Evolutionary conservation across 169 alveolate genomes (phyloP).

Genomic region (Plasmodium ovale): DNA sequence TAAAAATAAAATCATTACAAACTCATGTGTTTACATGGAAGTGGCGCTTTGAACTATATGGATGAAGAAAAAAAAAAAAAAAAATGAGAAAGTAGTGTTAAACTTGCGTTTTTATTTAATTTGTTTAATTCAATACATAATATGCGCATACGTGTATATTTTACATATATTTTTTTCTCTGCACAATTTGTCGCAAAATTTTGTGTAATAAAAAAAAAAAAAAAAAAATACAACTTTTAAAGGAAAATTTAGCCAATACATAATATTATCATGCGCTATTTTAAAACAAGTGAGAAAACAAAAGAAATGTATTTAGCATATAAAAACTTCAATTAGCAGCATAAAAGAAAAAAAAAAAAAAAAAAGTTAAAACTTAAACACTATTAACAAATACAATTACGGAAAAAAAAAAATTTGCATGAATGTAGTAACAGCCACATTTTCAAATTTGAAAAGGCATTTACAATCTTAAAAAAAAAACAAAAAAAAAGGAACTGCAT

Average conservation of each 20-base stretch:
- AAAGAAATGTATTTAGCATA: too few relatives aligned
- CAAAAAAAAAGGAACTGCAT: too few relatives aligned
- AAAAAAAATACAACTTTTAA: not conserved
- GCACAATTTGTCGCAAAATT: not conserved
- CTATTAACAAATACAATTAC: not conserved
- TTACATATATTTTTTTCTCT: not conserved
- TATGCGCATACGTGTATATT: not conserved
- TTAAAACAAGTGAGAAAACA: too few relatives aligned
- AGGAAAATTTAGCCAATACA: not conserved
- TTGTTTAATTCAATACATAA: not conserved
- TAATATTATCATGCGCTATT: not conserved
- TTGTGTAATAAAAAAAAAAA: not conserved
- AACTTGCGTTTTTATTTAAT: not conserved
- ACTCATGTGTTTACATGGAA: too few relatives aligned
- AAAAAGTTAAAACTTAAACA: too few relatives aligned
- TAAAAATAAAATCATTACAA: too few relatives aligned
- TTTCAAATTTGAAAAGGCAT: too few relatives aligned
- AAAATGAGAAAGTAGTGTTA: constrained; percentile 2
- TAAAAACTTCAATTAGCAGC: not conserved
- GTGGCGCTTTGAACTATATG: not conserved
- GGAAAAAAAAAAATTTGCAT: not conserved
- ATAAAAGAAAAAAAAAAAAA: too few relatives aligned
- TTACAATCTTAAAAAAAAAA: too few relatives aligned
- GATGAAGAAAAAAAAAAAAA: constrained; percentile 2
- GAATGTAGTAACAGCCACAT: not conserved